Base-by-base conservation (phyloP, 805 yeast genomes). In the Nakazawaea anatomiae region DNA sequence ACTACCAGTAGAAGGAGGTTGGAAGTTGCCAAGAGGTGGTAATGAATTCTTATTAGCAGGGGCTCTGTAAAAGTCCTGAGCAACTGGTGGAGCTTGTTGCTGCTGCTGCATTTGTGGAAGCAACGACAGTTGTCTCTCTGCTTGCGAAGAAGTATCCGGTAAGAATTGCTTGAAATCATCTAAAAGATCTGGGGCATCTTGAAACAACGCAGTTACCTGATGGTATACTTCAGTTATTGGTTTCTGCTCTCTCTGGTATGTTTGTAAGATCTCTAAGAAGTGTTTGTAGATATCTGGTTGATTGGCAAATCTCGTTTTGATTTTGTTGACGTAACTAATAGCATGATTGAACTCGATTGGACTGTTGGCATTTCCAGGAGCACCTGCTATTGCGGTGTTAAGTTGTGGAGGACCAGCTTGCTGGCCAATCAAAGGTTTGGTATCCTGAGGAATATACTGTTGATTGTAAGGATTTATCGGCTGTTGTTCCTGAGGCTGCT, bases 321-420 rank as follows among this genome's bases (percentile, higher is more conserved):
- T 94, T 69, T 91, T 90, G 72, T 94, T 94, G 54, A 94, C 99
- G 62, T 94, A 94, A 58, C 85, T 86, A 56, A 94, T 94, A 18
- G 99, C 99, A 66, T 94, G 97, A 65, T 92, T 91, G 73, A 94
- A 92, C 70, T 94, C 98, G 14, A 90, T 92, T 45, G 95, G 97
- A 7, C 82, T 61, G 61, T 70, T 66, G 9, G 43, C 31, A 14
- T 18, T 12, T 3, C 40, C 50, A 10, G 47, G 43, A 14, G 45
- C 50, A 8, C 52, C 66, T 64, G 35, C 57, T 40, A n/a, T 58
- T 63, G 31, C 48, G 59, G 46, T 49, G 53, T 39, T 45, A 28
- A 42, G 44, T n/a, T 47, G 56, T 14, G 53, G 59, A 35, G 55
- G 55, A 8, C 49, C 48, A 7, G 40, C 27, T 36, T 12, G 35